phyloP scores from a whole-genome alignment of 345 rosid species.

The Conringia planisiliqua region DNA sequence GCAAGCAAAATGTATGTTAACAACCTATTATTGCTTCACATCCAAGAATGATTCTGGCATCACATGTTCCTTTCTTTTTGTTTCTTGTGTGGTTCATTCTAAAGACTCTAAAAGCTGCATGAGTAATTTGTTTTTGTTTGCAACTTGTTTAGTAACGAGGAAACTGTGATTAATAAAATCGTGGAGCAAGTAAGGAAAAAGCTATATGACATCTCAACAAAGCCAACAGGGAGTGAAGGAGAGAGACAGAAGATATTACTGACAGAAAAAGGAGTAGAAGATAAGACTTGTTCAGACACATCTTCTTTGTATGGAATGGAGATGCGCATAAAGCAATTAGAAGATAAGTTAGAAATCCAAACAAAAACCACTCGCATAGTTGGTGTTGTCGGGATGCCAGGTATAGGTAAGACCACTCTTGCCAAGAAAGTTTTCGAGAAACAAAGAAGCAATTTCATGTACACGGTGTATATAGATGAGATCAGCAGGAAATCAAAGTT shows the following conservation, averaged over 20 bases:
- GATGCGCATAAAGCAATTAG: background rate
- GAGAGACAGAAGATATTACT: background rate
- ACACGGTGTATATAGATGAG: conserved; percentile 7
- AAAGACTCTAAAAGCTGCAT: background rate
- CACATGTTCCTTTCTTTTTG: background rate
- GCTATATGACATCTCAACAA: background rate
- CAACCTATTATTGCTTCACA: background rate
- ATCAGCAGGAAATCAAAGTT: background rate
- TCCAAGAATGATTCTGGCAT: background rate
- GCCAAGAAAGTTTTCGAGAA: background rate
- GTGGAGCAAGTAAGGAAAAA: background rate
- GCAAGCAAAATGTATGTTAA: background rate
- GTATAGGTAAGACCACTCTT: conserved; percentile 29
- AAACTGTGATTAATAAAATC: background rate
- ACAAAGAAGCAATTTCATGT: background rate
- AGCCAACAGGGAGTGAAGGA: background rate
- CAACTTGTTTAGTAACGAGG: background rate
- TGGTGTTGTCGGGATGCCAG: conserved; percentile 26
- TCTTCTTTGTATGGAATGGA: background rate
- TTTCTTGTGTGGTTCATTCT: background rate
- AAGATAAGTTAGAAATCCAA: background rate
- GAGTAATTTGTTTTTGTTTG: background rate
- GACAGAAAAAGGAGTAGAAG: background rate
- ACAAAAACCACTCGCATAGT: background rate
- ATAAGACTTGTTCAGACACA: background rate